Base-by-base conservation (phyloP, 2,329 filamentous ascomycete genomes). In the Aureobasidium sp. region DNA sequence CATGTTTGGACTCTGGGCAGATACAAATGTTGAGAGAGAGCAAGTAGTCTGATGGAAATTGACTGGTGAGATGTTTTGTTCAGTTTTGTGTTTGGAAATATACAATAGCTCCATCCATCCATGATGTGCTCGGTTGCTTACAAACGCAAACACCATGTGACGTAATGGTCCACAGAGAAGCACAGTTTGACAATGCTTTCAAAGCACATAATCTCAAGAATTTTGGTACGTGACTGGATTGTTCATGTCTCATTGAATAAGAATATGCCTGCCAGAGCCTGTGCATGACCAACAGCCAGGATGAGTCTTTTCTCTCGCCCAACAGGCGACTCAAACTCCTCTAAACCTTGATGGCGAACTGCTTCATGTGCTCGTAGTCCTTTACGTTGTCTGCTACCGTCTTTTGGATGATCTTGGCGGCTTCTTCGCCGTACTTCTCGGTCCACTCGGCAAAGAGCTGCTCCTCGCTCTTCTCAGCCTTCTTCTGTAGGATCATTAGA, bases 311-410 rank as follows among this genome's bases (percentile, higher is more conserved):
- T 22, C 5, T n/a, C n/a, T 24, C 12, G 7, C 22, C 19, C 27
- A 29, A 7, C 7, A 12, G 12, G 12, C 24, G 19, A 16, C 24
- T 14, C 12, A 3, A 14, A 12, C 2, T 38, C 21, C 24, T 39
- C 47, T 56, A 59, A 32, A 58, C 72, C 68, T 80, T 79, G 63
- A 89, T 75, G 56, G 83, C 83, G 70, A 88, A 93, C 62, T 81
- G 78, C 78, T 86, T 90, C 68, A 93, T 71, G 66, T 90, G 89
- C 69, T 91, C 85, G 67, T 93, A 93, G 65, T 89, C 78, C 47
- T 77, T 74, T 42, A 87, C 72, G 63, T 89, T 90, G 51, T 79
- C 83, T 56, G 87, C 78, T 32, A 90, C 87, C 11, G 79, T 84
- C 61, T 82, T 74, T 56, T 83, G 75, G 64, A 93, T 91, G 41